A percentile compares a stretch with the other conserved stretches of the same genome.
Evolutionary conservation across 208 protist genomes (phyloP).

Genomic region (Novymonas esmeraldas): DNA sequence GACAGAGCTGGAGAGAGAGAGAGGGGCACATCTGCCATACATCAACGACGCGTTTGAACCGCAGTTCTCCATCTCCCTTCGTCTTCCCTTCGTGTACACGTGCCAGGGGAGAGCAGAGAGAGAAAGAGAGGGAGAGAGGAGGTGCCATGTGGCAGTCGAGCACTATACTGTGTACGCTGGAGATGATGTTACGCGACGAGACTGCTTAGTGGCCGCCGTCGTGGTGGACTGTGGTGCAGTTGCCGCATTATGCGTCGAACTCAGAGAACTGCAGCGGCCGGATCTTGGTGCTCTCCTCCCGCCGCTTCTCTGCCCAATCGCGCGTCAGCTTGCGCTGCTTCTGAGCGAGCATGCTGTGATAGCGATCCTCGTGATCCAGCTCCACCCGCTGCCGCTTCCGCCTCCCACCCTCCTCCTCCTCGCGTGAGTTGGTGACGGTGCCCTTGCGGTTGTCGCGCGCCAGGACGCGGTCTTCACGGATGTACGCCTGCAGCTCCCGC

Average conservation of each 20-base stretch:
- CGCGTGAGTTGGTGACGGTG: conserved; percentile 26
- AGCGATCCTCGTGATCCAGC: conserved; percentile 73
- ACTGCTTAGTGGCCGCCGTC: too few species aligned
- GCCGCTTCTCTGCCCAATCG: conserved; percentile 75
- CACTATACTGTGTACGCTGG: too few species aligned
- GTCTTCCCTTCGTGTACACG: too few species aligned
- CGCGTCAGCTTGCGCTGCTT: conserved; percentile 84
- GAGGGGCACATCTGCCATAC: too few species aligned
- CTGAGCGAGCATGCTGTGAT: conserved; percentile 74
- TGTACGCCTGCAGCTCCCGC: conserved; percentile 53
- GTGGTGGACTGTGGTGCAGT: too few species aligned
- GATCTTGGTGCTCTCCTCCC: conserved; percentile 51
- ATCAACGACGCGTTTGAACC: too few species aligned
- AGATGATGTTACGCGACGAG: too few species aligned
- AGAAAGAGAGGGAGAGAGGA: too few species aligned
- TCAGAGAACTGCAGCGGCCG: conserved; percentile 77
- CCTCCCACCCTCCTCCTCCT: conserved; percentile 18
- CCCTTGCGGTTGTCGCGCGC: conserved; percentile 62
- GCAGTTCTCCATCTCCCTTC: too few species aligned
- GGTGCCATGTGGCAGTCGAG: too few species aligned
- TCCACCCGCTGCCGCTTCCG: conserved; percentile 70
- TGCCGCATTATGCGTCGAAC: conserved; percentile 71
- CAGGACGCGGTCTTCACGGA: conserved; percentile 71
- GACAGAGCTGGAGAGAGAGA: too few species aligned
- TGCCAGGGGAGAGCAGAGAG: too few species aligned